phyloP scores from a whole-genome alignment of 176 grass and related monocot species.

The Bonia amplexicaulis region DNA sequence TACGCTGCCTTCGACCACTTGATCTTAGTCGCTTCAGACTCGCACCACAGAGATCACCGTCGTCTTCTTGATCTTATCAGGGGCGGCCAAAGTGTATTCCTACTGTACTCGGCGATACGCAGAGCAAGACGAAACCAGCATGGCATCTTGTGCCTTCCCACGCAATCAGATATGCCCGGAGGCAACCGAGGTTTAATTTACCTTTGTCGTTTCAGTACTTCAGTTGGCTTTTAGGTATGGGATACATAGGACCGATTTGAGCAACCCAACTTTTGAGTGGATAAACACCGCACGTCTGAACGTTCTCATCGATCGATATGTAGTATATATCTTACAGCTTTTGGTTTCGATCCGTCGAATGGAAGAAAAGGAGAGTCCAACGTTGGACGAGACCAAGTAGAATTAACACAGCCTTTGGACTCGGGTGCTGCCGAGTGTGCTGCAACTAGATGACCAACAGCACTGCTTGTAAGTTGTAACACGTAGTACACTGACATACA shows the following conservation, averaged over 20 bases:
- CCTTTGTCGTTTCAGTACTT: no score
- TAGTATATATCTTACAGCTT: not conserved
- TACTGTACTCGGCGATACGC: not conserved
- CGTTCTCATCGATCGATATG: not conserved
- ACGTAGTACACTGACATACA: not conserved
- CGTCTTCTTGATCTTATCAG: constrained; percentile 12
- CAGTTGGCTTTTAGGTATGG: no score
- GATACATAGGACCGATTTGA: no score
- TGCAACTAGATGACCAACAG: constrained; percentile 31
- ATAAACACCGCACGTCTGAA: not conserved
- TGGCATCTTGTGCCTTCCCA: not conserved
- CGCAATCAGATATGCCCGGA: not conserved
- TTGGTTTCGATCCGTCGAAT: not conserved
- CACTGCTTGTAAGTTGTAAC: not conserved
- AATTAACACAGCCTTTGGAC: no score
- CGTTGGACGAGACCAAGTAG: not conserved
- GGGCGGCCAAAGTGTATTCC: constrained; percentile 10
- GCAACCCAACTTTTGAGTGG: no score
- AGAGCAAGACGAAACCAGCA: not conserved
- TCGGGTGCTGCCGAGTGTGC: constrained; percentile 3
- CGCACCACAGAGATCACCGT: not conserved
- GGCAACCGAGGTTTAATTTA: not conserved
- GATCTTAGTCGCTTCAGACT: not conserved
- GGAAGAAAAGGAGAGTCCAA: not conserved
- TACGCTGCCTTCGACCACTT: constrained; percentile 10